These are phyloP conservation scores for Anaeromyces robustus DNA, from an alignment of 192 early-diverging fungal species.

Conservation along the genomic window DNA sequence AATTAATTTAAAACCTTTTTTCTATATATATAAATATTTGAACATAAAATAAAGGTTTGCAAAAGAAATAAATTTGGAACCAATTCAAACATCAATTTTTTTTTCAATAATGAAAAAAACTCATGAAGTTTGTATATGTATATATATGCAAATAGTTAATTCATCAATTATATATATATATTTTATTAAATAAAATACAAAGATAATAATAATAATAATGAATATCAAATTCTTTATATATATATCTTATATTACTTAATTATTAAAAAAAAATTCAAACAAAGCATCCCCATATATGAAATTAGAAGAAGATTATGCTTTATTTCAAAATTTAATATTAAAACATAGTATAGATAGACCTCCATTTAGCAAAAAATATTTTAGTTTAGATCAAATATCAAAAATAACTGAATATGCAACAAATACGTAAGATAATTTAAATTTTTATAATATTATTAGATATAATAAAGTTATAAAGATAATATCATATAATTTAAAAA, in stretches of 20 bases:
- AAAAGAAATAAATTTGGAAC: background rate
- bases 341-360: background rate
- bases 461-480: background rate
- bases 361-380: background rate
- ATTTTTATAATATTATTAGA: too few species aligned
- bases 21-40: too few species aligned
- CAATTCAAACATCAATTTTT: background rate
- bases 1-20: too few species aligned
- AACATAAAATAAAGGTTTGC: background rate
- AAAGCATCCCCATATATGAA: background rate
- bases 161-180: too few species aligned
- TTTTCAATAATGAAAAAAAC: background rate
- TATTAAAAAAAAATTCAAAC: too few species aligned
- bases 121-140: background rate
- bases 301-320: background rate
- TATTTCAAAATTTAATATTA: background rate
- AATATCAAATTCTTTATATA: too few species aligned
- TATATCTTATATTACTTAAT: too few species aligned
- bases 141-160: too few species aligned
- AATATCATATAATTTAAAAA: background rate
- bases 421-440: background rate
- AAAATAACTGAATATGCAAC: background rate
- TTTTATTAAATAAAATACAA: too few species aligned
- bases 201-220: too few species aligned
- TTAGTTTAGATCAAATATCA: background rate